Conservation (phyloP, 2,329 filamentous ascomycete genomes). For the Cyclaneusma minus region DNA sequence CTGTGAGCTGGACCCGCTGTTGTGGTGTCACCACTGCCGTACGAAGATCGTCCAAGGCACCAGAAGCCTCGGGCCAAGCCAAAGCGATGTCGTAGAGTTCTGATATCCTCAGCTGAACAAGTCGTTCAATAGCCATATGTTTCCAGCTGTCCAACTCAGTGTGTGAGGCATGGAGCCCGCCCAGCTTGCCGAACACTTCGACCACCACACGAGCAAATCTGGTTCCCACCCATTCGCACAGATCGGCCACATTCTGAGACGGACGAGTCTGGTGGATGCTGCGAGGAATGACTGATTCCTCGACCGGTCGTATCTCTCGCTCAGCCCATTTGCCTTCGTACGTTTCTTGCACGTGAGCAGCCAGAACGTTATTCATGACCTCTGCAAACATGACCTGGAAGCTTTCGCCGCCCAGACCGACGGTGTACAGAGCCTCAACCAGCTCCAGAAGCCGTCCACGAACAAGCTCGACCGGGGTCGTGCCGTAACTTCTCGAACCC, state of each 20-base stretch:
- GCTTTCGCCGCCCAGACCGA: constrained; percentile 52
- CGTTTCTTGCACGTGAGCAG: constrained; percentile 41
- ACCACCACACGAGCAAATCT: constrained; percentile 48
- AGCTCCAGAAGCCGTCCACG: constrained; percentile 37
- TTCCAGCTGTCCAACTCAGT: constrained; percentile 53
- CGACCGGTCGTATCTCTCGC: constrained; percentile 1
- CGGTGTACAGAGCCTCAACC: constrained; percentile 41
- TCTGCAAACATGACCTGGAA: constrained; percentile 60
- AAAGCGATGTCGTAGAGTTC: constrained; percentile 70
- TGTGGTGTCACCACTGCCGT: constrained; percentile 53
- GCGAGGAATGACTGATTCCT: constrained; percentile 15
- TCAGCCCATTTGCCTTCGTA: constrained; percentile 28
- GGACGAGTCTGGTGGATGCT: constrained; percentile 21
- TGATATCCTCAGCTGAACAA: constrained; percentile 52
- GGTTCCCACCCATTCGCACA: constrained; percentile 54
- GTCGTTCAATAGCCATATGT: constrained; percentile 49
- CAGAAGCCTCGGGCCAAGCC: constrained; percentile 55
- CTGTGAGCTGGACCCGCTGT: constrained; percentile 53
- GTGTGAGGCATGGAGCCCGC: constrained; percentile 26
- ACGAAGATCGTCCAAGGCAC: constrained; percentile 60
- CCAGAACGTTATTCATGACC: constrained; percentile 51
- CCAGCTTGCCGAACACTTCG: constrained; percentile 34
- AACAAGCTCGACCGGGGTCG: constrained; percentile 21
- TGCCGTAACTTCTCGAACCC: not conserved
- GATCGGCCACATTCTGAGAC: constrained; percentile 38